Percentiles rank a stretch among this genome's conserved stretches.
Conservation (phyloP, 129 eudicot species). For the Tagetes erecta region DNA sequence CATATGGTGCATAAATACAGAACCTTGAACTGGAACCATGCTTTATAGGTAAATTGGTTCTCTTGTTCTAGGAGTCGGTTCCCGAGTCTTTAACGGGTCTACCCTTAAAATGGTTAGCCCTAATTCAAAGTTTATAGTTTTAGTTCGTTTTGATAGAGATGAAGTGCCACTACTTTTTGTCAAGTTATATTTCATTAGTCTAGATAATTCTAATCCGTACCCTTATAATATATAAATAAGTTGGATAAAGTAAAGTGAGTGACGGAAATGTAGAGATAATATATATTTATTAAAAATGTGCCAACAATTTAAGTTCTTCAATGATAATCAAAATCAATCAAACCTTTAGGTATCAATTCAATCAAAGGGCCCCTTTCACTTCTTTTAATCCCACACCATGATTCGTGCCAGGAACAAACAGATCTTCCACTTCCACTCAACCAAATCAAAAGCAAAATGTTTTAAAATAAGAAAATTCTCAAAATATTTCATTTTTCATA, state of each 20-base stretch:
- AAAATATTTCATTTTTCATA: no score
- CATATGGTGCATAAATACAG: no score
- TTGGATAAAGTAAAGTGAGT: neutral
- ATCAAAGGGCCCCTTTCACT: conserved; percentile 21
- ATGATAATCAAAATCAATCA: conserved; percentile 7
- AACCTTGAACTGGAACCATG: no score
- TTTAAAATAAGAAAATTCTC: neutral
- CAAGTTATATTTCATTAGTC: no score
- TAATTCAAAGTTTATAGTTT: no score
- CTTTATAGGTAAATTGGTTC: no score
- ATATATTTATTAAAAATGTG: neutral
- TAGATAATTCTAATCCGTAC: neutral
- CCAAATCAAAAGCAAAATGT: conserved; percentile 11
- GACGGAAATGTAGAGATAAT: neutral
- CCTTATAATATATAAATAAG: neutral
- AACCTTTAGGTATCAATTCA: conserved; percentile 17
- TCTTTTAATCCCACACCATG: conserved; percentile 16
- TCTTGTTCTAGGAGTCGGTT: no score
- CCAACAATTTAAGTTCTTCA: neutral
- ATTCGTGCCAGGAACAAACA: conserved; percentile 5
- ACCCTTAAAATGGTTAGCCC: no score
- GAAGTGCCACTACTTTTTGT: neutral
- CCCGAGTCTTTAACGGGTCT: no score
- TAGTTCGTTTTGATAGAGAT: no score
- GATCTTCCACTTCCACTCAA: conserved; percentile 6